Percentiles rank a stretch among this genome's conserved stretches.
Evolutionary conservation across 192 early-diverging fungal genomes (phyloP).

Genomic region (Backusella liffmaniae): DNA sequence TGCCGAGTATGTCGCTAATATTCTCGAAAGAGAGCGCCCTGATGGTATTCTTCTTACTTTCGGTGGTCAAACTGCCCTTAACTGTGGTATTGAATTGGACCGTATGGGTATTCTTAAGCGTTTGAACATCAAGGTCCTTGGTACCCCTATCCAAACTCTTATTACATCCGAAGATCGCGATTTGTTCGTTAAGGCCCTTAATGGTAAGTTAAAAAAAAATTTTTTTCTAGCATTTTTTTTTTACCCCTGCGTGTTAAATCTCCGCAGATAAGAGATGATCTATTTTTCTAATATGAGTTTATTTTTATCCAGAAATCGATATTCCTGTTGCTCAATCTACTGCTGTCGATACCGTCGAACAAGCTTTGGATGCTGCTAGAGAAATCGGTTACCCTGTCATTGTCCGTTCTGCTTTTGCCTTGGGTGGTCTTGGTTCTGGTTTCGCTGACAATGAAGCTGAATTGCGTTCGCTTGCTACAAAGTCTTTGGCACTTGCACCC

Average conservation of each 20-base stretch:
- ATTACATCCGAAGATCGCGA: conserved; percentile 94
- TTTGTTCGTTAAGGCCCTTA: conserved; percentile 90
- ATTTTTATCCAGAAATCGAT: conserved; percentile 54
- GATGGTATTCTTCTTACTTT: conserved; percentile 96
- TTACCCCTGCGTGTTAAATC: background rate
- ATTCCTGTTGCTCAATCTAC: conserved; percentile 90
- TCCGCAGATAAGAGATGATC: conserved; percentile 3
- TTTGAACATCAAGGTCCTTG: conserved; percentile 87
- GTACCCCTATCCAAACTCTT: conserved; percentile 91
- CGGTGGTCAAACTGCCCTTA: conserved; percentile 96
- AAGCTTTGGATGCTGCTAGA: conserved; percentile 80
- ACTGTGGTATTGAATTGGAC: conserved; percentile 90
- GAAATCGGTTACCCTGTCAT: conserved; percentile 94
- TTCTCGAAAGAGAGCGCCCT: conserved; percentile 91
- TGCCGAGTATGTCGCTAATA: conserved; percentile 86
- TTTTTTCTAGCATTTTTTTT: background rate
- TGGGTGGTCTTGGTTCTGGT: conserved; percentile 97
- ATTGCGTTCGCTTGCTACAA: conserved; percentile 75
- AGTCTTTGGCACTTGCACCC: conserved; percentile 83
- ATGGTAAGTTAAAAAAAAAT: conserved; percentile 28
- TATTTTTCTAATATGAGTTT: background rate
- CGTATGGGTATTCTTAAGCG: conserved; percentile 79
- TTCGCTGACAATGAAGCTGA: conserved; percentile 80
- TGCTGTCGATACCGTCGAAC: conserved; percentile 84
- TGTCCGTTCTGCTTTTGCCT: conserved; percentile 89